Evolutionary conservation across 2,329 filamentous ascomycete genomes (phyloP).

Genomic region (Helminthosporium solani): DNA sequence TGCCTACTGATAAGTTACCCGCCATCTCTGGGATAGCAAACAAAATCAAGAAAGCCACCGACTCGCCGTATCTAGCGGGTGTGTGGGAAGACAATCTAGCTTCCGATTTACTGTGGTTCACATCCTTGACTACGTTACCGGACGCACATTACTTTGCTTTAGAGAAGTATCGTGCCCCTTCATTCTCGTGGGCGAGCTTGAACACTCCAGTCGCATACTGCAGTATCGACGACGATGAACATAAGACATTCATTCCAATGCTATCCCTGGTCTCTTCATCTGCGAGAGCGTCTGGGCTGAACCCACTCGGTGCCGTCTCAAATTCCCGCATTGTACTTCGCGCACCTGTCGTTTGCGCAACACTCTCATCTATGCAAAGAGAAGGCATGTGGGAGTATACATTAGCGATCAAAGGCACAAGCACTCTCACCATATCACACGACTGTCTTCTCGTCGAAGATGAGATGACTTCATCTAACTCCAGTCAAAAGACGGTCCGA

Average conservation of each 20-base stretch:
- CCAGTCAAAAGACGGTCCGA: slow-evolving; percentile 17
- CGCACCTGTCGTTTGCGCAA: slow-evolving; percentile 21
- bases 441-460: slow-evolving; percentile 29
- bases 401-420: slow-evolving; percentile 29
- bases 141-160: slow-evolving; percentile 12
- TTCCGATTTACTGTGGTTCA: slow-evolving; percentile 34
- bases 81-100: slow-evolving; percentile 35
- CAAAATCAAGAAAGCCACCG: slow-evolving; percentile 30
- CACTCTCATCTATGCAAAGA: slow-evolving; percentile 16
- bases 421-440: slow-evolving; percentile 25
- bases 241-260: slow-evolving; percentile 13
- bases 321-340: slow-evolving; percentile 24
- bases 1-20: slow-evolving; percentile 31
- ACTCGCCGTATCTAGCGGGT: slow-evolving; percentile 36
- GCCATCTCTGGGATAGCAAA: slow-evolving; percentile 39
- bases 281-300: slow-evolving; percentile 23
- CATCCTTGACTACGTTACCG: slow-evolving; percentile 4
- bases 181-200: slow-evolving; percentile 38
- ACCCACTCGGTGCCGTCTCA: slow-evolving; percentile 28
- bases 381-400: slow-evolving; percentile 23
- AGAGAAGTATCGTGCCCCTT: slow-evolving; percentile 30
- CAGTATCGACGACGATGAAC: slow-evolving; percentile 22
- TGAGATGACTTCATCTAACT: slow-evolving; percentile 2
- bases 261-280: slow-evolving; percentile 19
- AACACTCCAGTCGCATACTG: slow-evolving; percentile 27